Percentiles rank a stretch among this genome's conserved stretches.
phyloP scores from a whole-genome alignment of 2,329 filamentous ascomycete genomes.

The Dryadomyces sulphureus region DNA sequence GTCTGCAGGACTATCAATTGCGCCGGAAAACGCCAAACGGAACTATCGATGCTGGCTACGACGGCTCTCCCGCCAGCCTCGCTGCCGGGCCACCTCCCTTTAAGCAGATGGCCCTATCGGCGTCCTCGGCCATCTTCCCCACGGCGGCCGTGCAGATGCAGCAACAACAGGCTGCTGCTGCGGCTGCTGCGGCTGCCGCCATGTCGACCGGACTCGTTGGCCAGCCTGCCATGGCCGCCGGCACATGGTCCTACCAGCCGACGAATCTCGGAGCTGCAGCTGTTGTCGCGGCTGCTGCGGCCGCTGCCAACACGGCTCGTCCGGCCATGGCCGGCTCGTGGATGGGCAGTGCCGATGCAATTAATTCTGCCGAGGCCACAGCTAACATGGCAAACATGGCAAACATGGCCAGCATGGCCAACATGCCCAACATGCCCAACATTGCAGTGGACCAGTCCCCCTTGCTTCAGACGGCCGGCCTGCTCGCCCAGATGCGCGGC shows the following conservation, averaged over 20 bases:
- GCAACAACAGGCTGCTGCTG: background rate
- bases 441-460: slow-evolving; percentile 1
- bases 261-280: background rate
- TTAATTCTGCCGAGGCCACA: slow-evolving; percentile 7
- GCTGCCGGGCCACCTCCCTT: slow-evolving; percentile 58
- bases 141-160: slow-evolving; percentile 16
- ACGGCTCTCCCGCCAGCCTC: slow-evolving; percentile 64
- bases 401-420: slow-evolving; percentile 8
- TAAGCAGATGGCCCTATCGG: slow-evolving; percentile 71
- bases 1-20: slow-evolving; percentile 55
- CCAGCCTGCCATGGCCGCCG: background rate
- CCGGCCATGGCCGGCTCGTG: background rate
- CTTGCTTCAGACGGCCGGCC: background rate
- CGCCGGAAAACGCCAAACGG: slow-evolving; percentile 88
- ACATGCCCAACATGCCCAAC: background rate
- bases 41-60: slow-evolving; percentile 83
- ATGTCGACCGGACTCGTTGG: background rate
- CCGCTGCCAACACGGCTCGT: background rate
- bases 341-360: background rate
- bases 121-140: slow-evolving; percentile 23
- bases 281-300: background rate
- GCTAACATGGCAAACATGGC: background rate
- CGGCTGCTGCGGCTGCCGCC: background rate
- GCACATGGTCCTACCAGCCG: background rate
- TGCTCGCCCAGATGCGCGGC: background rate